Evolutionary conservation across 1,284 basidiomycete genomes (phyloP).

Genomic region (Volvariella volvacea): DNA sequence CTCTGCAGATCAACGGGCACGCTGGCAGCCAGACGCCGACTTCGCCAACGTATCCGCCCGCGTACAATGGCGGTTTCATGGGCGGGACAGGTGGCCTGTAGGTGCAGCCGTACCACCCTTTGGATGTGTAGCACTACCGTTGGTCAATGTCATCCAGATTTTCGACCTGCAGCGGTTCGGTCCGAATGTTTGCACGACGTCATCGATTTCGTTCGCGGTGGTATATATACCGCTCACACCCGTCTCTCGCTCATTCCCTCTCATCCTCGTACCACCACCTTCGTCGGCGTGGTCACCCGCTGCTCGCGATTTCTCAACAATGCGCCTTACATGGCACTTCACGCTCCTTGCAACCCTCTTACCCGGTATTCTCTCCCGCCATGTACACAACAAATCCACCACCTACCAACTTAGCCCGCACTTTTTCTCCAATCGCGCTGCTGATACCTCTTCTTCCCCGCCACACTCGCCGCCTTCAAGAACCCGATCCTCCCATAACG

Average conservation of each 20-base stretch:
- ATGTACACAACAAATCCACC: slow-evolving; percentile 6
- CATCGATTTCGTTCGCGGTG: not conserved
- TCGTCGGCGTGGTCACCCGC: no score
- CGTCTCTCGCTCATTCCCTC: slow-evolving; percentile 9
- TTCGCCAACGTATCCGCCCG: not conserved
- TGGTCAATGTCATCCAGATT: not conserved
- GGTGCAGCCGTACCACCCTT: not conserved
- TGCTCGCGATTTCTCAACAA: slow-evolving; percentile 8
- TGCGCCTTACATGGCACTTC: slow-evolving; percentile 15
- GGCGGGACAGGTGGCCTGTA: not conserved
- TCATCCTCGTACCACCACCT: slow-evolving; percentile 7
- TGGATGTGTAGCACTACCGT: not conserved
- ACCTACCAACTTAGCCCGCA: slow-evolving; percentile 12
- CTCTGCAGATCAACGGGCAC: slow-evolving; percentile 17
- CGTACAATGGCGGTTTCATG: not conserved
- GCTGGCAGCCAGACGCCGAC: not conserved
- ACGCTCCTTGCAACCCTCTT: slow-evolving; percentile 22
- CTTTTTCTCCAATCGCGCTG: slow-evolving; percentile 14
- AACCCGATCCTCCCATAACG: slow-evolving; percentile 10
- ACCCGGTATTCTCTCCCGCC: slow-evolving; percentile 13
- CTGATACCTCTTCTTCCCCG: no score
- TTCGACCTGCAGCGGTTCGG: not conserved
- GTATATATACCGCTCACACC: slow-evolving; percentile 13
- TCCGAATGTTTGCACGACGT: not conserved
- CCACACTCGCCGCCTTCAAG: not conserved